phyloP scores from a whole-genome alignment of 108 stramenopile species.

The Cyclotella sp. region DNA sequence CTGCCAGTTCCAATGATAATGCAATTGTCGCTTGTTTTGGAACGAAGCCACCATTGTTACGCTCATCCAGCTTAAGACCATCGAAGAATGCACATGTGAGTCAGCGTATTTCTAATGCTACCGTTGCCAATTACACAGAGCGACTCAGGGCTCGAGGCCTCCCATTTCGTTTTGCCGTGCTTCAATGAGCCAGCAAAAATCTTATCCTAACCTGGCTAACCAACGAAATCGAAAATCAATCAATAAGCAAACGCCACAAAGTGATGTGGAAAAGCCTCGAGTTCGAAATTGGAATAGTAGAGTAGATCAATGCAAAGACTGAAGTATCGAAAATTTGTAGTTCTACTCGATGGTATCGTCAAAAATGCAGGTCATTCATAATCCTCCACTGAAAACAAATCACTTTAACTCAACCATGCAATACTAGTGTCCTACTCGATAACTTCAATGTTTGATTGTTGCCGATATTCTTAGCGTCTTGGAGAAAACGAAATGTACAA shows the following conservation, averaged over 20 bases:
- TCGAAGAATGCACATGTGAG: conserved; percentile 29
- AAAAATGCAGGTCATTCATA: too few species aligned
- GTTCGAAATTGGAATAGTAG: conserved; percentile 43
- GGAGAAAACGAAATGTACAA: neutral
- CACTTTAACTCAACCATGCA: too few species aligned
- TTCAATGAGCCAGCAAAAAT: conserved; percentile 24
- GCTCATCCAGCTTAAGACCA: conserved; percentile 13
- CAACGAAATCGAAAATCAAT: conserved; percentile 17
- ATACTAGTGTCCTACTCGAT: too few species aligned
- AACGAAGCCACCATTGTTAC: conserved; percentile 27
- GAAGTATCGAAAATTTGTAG: too few species aligned
- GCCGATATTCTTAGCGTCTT: neutral
- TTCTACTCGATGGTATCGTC: too few species aligned
- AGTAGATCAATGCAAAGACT: conserved; percentile 4
- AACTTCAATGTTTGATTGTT: neutral
- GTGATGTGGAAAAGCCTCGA: neutral
- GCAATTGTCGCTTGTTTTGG: conserved; percentile 33
- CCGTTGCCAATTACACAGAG: too few species aligned
- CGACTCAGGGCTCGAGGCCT: neutral
- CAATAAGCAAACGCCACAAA: conserved; percentile 16
- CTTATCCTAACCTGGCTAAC: conserved; percentile 13
- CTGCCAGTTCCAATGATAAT: neutral
- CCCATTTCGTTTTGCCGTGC: conserved; percentile 20
- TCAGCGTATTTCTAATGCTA: neutral
- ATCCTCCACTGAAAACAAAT: too few species aligned